phyloP scores from a whole-genome alignment of 2,329 filamentous ascomycete species.

The Penicillium capsulatum region DNA sequence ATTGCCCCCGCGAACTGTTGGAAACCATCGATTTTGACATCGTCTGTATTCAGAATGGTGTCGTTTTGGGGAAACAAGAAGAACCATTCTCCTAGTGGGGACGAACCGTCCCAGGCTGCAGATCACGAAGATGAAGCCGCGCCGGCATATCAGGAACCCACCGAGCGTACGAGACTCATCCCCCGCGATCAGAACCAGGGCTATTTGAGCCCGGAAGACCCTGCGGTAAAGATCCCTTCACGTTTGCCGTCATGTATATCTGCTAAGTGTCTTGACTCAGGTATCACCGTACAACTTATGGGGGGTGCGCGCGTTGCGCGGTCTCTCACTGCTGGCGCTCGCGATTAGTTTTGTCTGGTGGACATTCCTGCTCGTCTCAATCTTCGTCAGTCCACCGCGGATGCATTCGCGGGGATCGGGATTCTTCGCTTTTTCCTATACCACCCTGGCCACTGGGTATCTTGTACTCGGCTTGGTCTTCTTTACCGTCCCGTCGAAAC shows the following conservation, averaged over 20 bases:
- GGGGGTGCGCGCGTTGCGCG: constrained; percentile 76
- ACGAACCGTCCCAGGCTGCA: constrained; percentile 1
- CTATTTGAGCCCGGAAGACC: constrained; percentile 22
- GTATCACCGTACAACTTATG: constrained; percentile 92
- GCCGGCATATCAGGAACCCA: constrained; percentile 23
- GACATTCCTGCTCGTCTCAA: constrained; percentile 79
- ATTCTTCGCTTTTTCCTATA: constrained; percentile 83
- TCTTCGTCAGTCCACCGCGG: constrained; percentile 84
- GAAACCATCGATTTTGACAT: neutral
- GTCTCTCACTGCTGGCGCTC: constrained; percentile 71
- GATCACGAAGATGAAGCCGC: constrained; percentile 5
- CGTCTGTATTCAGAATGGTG: constrained; percentile 8
- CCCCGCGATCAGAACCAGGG: constrained; percentile 9
- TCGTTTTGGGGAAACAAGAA: constrained; percentile 13
- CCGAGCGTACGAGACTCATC: constrained; percentile 22
- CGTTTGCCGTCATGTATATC: too few species aligned
- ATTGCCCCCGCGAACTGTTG: neutral
- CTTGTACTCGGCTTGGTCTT: constrained; percentile 76
- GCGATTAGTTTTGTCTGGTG: constrained; percentile 83
- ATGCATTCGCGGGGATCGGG: constrained; percentile 85
- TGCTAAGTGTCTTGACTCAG: too few species aligned
- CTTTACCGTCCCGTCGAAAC: constrained; percentile 77
- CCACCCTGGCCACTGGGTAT: constrained; percentile 71
- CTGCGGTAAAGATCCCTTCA: constrained; percentile 22
- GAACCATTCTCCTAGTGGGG: constrained; percentile 4